Percentiles rank a stretch among this genome's conserved stretches.
Conservation (phyloP, 2,329 filamentous ascomycete species). For the Scopulariopsis brevicaulis region DNA sequence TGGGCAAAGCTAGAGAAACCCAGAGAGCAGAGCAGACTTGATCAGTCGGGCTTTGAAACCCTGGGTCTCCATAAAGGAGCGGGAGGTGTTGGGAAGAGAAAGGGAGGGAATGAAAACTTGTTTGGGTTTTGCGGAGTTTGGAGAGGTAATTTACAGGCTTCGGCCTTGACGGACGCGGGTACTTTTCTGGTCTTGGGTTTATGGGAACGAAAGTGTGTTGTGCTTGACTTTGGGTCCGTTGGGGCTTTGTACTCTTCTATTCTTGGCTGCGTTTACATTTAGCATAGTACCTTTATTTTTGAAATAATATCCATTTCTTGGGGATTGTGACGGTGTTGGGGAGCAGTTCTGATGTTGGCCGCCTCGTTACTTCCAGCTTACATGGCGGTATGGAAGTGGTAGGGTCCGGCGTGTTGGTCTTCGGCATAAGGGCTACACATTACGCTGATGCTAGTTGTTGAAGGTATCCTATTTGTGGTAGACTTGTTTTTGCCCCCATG, state of each 20-base stretch:
- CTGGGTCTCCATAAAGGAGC: not conserved
- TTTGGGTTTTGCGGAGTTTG: not conserved
- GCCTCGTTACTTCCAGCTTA: not conserved
- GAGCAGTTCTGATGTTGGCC: not conserved
- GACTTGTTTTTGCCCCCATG: too few relatives aligned
- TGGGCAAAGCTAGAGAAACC: not conserved
- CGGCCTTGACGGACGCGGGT: not conserved
- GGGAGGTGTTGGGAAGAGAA: not conserved
- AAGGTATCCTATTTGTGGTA: too few relatives aligned
- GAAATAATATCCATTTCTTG: not conserved
- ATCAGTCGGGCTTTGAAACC: not conserved
- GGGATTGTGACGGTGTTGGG: not conserved
- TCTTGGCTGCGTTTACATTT: not conserved
- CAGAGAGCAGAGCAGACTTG: not conserved
- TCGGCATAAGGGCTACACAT: too few relatives aligned
- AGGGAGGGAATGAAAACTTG: not conserved
- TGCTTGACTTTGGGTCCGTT: not conserved
- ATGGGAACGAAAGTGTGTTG: not conserved
- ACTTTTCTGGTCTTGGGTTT: not conserved
- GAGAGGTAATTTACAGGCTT: not conserved
- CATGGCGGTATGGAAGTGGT: not conserved
- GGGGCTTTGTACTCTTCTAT: constrained; percentile 4
- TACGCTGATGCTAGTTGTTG: too few relatives aligned
- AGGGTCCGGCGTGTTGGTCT: not conserved
- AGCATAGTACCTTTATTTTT: not conserved